Evolutionary conservation across 164 flowering plant genomes (phyloP).

Genomic region (Magnolia kwangsiensis): DNA sequence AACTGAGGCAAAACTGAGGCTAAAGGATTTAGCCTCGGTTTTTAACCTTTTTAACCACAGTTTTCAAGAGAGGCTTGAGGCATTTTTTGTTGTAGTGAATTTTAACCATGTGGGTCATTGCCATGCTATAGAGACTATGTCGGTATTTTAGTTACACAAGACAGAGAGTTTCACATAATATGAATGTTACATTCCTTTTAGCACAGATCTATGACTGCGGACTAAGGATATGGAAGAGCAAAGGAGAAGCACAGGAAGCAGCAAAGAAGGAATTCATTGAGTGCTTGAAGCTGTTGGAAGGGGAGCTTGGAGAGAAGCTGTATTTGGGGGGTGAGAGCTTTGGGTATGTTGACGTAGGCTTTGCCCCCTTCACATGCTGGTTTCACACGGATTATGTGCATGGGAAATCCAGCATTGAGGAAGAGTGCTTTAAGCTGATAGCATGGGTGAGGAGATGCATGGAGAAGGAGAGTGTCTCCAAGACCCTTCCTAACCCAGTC

Average conservation of each 20-base stretch:
- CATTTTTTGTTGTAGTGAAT: too few species aligned
- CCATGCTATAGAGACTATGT: too few species aligned
- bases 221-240: slow-evolving; percentile 1
- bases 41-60: too few species aligned
- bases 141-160: too few species aligned
- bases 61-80: too few species aligned
- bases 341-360: slow-evolving; percentile 3
- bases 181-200: too few species aligned
- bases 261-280: slow-evolving; percentile 5
- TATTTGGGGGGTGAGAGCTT: slow-evolving; percentile 5
- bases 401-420: slow-evolving; percentile 2
- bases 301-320: not conserved
- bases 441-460: slow-evolving; percentile 6
- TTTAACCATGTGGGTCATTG: too few species aligned
- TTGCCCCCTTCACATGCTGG: slow-evolving; percentile 5
- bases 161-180: too few species aligned
- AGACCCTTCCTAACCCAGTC: not conserved
- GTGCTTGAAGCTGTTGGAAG: slow-evolving; percentile 2
- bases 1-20: too few species aligned
- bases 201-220: not conserved
- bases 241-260: slow-evolving; percentile 1
- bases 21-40: too few species aligned
- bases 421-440: not conserved
- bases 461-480: slow-evolving; percentile 8
- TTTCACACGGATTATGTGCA: not conserved